phyloP scores from a whole-genome alignment of 176 grass and related monocot species.

The Musa schizocarpa region DNA sequence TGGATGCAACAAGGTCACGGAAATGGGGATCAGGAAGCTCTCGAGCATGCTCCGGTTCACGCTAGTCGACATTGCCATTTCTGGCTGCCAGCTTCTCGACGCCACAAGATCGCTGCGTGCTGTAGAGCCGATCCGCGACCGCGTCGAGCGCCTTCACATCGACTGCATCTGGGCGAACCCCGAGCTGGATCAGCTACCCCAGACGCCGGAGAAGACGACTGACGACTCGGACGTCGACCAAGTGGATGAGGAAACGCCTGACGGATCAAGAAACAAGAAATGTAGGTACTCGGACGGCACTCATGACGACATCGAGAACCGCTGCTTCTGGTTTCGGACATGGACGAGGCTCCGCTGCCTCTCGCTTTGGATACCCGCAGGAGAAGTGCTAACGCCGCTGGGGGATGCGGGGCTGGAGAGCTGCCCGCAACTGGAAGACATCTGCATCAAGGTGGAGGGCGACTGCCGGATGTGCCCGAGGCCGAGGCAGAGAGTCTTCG shows the following conservation, averaged over 20 bases:
- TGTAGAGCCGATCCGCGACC: constrained; percentile 46
- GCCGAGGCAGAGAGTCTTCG: constrained; percentile 31
- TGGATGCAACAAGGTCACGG: constrained; percentile 47
- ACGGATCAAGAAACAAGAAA: constrained; percentile 53
- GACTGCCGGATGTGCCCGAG: constrained; percentile 57
- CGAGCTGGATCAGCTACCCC: constrained; percentile 14
- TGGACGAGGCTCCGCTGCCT: constrained; percentile 70
- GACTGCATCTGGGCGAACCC: constrained; percentile 57
- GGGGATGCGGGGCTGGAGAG: constrained; percentile 40
- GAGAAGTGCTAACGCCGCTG: constrained; percentile 61
- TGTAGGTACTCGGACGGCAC: constrained; percentile 35
- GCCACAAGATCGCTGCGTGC: constrained; percentile 42
- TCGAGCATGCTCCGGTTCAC: constrained; percentile 30
- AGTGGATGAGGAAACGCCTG: constrained; percentile 29
- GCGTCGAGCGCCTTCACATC: constrained; percentile 76
- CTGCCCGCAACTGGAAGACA: constrained; percentile 71
- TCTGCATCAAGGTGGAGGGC: constrained; percentile 84
- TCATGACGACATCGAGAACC: not conserved
- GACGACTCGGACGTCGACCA: constrained; percentile 22
- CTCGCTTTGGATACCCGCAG: constrained; percentile 74
- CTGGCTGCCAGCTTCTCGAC: constrained; percentile 54
- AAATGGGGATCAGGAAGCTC: constrained; percentile 45
- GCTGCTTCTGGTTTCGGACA: constrained; percentile 20
- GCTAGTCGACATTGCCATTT: constrained; percentile 61
- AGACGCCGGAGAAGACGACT: constrained; percentile 2